A percentile compares a stretch with the other conserved stretches of the same genome.
phyloP scores from a whole-genome alignment of 129 eudicot genomes.

The Centrapalus pauciflorus region DNA sequence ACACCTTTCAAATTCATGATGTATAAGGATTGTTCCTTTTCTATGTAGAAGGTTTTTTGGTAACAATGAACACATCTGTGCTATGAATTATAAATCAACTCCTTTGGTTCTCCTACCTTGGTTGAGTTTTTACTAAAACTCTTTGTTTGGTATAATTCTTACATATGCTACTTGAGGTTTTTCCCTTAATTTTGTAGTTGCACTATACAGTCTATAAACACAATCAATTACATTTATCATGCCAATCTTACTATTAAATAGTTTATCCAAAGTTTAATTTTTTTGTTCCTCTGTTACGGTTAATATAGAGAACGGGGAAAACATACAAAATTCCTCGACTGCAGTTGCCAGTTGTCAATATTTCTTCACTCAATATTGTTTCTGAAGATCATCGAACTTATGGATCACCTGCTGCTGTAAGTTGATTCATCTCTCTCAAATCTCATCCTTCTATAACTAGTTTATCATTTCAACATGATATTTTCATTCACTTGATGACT shows the following conservation, averaged over 20 bases:
- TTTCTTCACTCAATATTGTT: constrained; percentile 57
- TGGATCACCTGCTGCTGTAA: constrained; percentile 87
- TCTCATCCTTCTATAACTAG: background rate
- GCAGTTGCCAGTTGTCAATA: constrained; percentile 73
- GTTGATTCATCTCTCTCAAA: constrained; percentile 23
- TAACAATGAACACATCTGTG: background rate
- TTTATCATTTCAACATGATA: background rate
- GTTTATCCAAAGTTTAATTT: constrained; percentile 9
- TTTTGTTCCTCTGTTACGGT: constrained; percentile 10
- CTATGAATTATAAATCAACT: background rate
- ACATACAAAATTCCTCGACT: constrained; percentile 73
- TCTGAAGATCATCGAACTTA: constrained; percentile 97
- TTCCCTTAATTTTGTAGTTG: background rate
- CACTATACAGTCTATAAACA: background rate
- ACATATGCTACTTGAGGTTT: background rate
- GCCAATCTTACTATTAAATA: background rate
- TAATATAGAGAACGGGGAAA: constrained; percentile 74
- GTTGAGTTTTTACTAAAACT: background rate
- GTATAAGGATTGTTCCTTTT: too few relatives aligned
- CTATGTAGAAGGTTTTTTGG: too few relatives aligned
- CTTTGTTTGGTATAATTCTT: background rate
- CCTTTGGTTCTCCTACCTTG: background rate
- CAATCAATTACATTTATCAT: background rate
- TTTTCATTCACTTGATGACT: constrained; percentile 5
- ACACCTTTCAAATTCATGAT: too few relatives aligned